These are phyloP conservation scores for Metschnikowia lunata DNA, from an alignment of 805 yeast genomes.

Conservation along the genomic window DNA sequence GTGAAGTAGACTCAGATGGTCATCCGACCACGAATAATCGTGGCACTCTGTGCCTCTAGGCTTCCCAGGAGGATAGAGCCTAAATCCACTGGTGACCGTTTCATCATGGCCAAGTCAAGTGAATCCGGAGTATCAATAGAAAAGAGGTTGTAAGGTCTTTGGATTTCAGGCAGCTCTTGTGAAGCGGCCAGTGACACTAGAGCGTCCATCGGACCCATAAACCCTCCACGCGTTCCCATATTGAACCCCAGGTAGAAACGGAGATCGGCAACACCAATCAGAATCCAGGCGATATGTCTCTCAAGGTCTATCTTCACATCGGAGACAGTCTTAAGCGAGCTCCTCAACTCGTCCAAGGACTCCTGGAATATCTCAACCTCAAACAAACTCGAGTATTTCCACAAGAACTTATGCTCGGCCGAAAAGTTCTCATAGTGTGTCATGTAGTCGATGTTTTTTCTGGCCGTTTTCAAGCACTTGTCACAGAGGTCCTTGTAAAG, in stretches of 20 bases:
- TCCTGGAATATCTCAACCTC: neutral
- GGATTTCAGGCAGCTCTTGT: too few species aligned
- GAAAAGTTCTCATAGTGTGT: neutral
- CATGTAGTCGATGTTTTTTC: neutral
- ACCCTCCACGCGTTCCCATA: neutral
- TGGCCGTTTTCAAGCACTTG: neutral
- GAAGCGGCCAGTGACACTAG: too few species aligned
- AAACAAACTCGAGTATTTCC: neutral
- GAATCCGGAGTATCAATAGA: neutral
- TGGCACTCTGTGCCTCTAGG: too few species aligned
- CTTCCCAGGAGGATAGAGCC: too few species aligned
- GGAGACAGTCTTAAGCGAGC: neutral
- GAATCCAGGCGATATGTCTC: constrained; percentile 27
- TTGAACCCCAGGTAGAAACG: neutral
- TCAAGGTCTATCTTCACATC: constrained; percentile 12
- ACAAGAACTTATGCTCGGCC: neutral
- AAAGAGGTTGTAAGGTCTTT: too few species aligned
- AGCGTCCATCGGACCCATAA: too few species aligned
- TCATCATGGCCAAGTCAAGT: neutral
- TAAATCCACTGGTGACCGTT: too few species aligned
- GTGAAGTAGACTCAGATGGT: too few species aligned
- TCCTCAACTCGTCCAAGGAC: neutral
- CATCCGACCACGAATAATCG: too few species aligned
- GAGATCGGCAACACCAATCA: neutral
- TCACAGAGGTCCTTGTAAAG: too few species aligned